Base-by-base conservation (phyloP, 2,329 filamentous ascomycete genomes). In the Colletotrichum salicis region DNA sequence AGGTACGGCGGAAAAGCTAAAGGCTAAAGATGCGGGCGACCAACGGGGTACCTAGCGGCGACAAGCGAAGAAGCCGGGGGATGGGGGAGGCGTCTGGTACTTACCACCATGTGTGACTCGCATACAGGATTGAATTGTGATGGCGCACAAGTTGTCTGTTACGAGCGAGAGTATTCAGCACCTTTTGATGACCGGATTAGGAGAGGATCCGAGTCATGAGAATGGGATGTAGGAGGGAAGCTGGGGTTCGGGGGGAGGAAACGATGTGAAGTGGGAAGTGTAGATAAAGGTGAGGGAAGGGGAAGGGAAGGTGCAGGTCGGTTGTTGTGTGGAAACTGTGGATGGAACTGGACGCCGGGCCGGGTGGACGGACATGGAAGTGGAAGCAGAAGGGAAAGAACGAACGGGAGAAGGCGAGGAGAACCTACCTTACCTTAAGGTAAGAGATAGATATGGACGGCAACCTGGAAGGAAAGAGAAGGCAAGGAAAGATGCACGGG, bases 241-340 rank as follows among this genome's bases (percentile, higher is more conserved):
- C 63, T 51, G 69, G 67, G 63, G 69, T 67, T 63, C 35, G 59
- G 51, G 22, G 52, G 48, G 55, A 64, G 70, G 68, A 48, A 55
- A 41, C 13, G 35, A 62, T 51, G 64, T 51, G 58, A 72, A 62
- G 70, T 73, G 62, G 69, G 71, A 68, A 64, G 29, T 72, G 71
- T 70, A 63, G 63, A 68, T 73, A 54, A 58, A 54, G 51, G 31
- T 41, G 24, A 37, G 55, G 62, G 45, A 62, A 31, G 35, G 45
- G 54, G 58, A 67, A 56, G 67, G 59, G 54, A 24, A 63, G 51
- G 58, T 52, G 56, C 56, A 67, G 27, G 48, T 48, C 19, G 41
- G 41, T 19, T n/a, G 41, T 48, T 19, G 41, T 63, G 31, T 64
- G 61, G 59, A 27, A 19, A 41, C 27, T 29, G 27, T 29, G 27